phyloP scores from a whole-genome alignment of 2,329 filamentous ascomycete genomes.

The Colletotrichum scovillei region DNA sequence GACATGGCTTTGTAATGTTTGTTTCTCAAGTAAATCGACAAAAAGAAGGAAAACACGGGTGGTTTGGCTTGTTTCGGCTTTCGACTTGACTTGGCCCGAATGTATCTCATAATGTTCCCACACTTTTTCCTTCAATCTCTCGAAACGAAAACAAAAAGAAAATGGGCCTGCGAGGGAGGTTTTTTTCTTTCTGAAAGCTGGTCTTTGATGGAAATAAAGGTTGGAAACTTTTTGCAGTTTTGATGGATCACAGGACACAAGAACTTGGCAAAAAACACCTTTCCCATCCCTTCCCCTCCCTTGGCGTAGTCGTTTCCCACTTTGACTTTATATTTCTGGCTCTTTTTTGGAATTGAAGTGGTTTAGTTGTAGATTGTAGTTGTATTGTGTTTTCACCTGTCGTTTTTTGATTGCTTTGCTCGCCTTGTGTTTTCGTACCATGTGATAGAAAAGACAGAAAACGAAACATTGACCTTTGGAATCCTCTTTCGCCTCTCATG shows the following conservation, averaged over 20 bases:
- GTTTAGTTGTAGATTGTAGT: neutral
- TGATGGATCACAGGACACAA: slow-evolving; percentile 26
- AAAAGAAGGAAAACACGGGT: neutral
- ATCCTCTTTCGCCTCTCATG: neutral
- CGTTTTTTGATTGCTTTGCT: neutral
- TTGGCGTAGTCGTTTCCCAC: neutral
- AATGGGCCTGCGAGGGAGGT: neutral
- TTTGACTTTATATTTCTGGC: neutral
- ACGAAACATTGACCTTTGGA: neutral
- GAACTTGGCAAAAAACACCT: slow-evolving; percentile 5
- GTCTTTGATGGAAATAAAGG: slow-evolving; percentile 1
- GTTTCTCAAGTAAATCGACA: neutral
- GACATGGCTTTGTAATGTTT: neutral
- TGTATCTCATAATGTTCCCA: too few species aligned
- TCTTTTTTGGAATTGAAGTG: neutral
- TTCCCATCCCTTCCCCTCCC: neutral
- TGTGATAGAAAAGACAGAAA: neutral
- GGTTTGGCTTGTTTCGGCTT: neutral
- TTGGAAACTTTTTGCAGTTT: neutral
- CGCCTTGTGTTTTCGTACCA: neutral
- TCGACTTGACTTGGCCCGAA: too few species aligned
- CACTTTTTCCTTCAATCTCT: too few species aligned
- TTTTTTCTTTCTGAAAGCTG: neutral
- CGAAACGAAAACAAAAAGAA: neutral
- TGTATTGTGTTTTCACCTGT: neutral